Evolutionary conservation across 179 eudicot genomes (phyloP), one percentile per base, ranked within the genome.

Genomic region (Drosera spatulata): DNA sequence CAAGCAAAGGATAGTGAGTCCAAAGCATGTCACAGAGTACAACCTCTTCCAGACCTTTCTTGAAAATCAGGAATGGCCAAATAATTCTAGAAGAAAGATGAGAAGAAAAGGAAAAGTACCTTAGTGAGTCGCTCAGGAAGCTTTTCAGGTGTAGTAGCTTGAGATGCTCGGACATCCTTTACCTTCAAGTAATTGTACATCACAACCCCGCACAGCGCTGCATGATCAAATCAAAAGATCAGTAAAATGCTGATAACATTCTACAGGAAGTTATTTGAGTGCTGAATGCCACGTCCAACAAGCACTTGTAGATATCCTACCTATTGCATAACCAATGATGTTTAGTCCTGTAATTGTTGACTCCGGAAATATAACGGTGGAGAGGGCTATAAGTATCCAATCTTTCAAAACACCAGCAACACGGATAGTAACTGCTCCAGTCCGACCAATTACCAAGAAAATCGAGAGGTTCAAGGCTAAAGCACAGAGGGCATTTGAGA

Each of bases 371-470:
- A 91, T 66, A 60, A 91, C 83, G 40, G 96, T 91, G 52, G 96
- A 91, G 71, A 91, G 94, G 60, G 97, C 96, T 44, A 91, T 87
- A 44, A 91, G 80, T 58, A 91, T 91, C 97, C 96, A 91, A 66
- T 91, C 96, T 71, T 91, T 91, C 39, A 91, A 55, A 47, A 91
- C 97, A 61, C 97, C 97, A 79, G 97, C 97, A 69, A 91, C 97
- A 67, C 97, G 94, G 69, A 85, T 76, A 53, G 97, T 91, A 62
- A 91, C 96, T 4, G 97, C 97, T 70, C 97, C 86, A 45, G 97
- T 87, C 87, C 97, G 78, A 78, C 95, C 91, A 55, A 85, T 80
- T 45, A 82, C 95, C 72, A 85, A 75, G 80, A 91, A 87, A 54
- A 91, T 91, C 45, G 97, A 91, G 84, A 91, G 83, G 73, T 91